phyloP scores from a whole-genome alignment of 1,284 basidiomycete species.

The Pterulicium gracile region DNA sequence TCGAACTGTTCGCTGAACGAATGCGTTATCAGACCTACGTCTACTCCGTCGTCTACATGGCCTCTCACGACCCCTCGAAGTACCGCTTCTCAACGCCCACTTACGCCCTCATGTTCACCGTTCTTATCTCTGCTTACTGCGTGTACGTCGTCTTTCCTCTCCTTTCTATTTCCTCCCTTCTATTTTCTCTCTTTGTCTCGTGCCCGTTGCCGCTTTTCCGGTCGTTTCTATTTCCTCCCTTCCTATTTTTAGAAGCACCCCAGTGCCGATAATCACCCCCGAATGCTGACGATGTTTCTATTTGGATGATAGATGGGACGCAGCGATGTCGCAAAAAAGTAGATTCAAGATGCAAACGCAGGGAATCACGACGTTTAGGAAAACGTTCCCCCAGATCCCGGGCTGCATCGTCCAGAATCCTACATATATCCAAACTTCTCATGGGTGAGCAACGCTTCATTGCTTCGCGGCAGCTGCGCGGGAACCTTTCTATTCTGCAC shows the following conservation, averaged over 20 bases:
- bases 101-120: conserved; percentile 63
- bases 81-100: conserved; percentile 80
- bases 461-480: too few relatives aligned
- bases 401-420: conserved; percentile 84
- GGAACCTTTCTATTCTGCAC: background rate
- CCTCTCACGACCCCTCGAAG: conserved; percentile 79
- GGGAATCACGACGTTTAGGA: conserved; percentile 77
- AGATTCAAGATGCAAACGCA: conserved; percentile 96
- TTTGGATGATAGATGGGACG: conserved; percentile 80
- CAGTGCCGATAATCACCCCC: too few relatives aligned
- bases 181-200: conserved; percentile 7
- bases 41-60: conserved; percentile 98
- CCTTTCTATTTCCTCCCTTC: background rate
- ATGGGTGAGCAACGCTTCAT: conserved; percentile 78
- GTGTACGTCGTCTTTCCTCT: conserved; percentile 38
- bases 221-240: too few relatives aligned
- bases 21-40: conserved; percentile 79
- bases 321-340: conserved; percentile 95
- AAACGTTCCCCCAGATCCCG: conserved; percentile 92
- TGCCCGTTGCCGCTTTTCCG: too few relatives aligned
- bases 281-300: too few relatives aligned
- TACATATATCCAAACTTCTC: conserved; percentile 85
- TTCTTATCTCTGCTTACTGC: conserved; percentile 80
- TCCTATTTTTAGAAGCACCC: too few relatives aligned
- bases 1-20: conserved; percentile 3